phyloP scores from a whole-genome alignment of 2,329 filamentous ascomycete genomes.

The Elsinoe necatrix region DNA sequence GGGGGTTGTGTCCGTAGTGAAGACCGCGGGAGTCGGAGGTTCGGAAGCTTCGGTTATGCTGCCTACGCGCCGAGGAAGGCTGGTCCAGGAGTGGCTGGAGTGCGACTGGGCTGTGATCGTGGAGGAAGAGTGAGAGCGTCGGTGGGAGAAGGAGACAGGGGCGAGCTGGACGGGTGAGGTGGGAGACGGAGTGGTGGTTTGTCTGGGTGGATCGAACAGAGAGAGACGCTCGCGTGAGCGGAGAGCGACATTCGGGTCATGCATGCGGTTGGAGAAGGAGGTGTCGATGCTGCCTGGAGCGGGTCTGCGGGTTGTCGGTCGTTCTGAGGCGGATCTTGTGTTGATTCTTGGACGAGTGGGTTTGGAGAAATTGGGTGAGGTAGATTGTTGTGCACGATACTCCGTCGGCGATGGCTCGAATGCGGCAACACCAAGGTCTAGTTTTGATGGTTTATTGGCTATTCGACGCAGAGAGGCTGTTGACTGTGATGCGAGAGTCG shows the following conservation, averaged over 20 bases:
- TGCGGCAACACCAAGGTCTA: conserved; percentile 42
- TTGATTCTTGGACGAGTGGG: not conserved
- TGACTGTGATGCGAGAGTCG: conserved; percentile 24
- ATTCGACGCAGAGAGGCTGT: conserved; percentile 28
- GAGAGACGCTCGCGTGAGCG: conserved; percentile 5
- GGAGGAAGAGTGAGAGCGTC: not conserved
- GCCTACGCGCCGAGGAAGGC: not conserved
- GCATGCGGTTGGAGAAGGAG: not conserved
- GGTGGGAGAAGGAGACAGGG: not conserved
- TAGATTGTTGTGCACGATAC: not conserved
- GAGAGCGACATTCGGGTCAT: not conserved
- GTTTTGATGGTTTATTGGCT: conserved; percentile 41
- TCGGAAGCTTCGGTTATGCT: conserved; percentile 5
- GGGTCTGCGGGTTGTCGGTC: conserved; percentile 27
- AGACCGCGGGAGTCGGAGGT: not conserved
- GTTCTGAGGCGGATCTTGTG: conserved; percentile 38
- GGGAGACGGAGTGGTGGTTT: not conserved
- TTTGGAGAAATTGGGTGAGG: not conserved
- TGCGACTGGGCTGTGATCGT: not conserved
- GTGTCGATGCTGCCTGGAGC: conserved; percentile 4
- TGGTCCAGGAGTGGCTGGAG: not conserved
- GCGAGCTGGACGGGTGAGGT: not conserved
- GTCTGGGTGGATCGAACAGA: not conserved
- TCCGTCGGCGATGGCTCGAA: conserved; percentile 34
- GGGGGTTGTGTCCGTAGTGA: conserved; percentile 2